Percentiles rank a stretch among this genome's conserved stretches.
phyloP scores from a whole-genome alignment of 2,329 filamentous ascomycete genomes.

The Xylariaceae sp. region DNA sequence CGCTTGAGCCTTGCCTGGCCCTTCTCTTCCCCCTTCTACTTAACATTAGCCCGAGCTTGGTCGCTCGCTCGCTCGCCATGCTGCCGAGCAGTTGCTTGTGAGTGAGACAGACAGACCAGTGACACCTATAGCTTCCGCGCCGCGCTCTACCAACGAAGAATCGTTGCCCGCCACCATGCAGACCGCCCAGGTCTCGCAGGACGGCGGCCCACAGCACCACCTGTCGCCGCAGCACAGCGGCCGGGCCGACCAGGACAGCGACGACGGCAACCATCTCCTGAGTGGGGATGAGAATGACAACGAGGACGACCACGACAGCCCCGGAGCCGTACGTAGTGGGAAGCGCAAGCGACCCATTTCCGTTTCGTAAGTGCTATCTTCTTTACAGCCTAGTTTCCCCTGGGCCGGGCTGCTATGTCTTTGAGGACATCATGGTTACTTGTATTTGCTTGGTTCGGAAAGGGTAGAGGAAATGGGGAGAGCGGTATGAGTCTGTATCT shows the following conservation, averaged over 20 bases:
- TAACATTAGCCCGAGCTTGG: conserved; percentile 53
- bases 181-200: conserved; percentile 34
- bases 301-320: conserved; percentile 42
- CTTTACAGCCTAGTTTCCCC: conserved; percentile 10
- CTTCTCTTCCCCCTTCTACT: conserved; percentile 42
- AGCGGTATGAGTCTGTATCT: too few species aligned
- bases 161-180: conserved; percentile 27
- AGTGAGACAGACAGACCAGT: not conserved
- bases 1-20: too few species aligned
- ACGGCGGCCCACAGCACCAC: conserved; percentile 25
- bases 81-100: conserved; percentile 30
- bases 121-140: conserved; percentile 14
- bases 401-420: not conserved
- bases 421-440: not conserved
- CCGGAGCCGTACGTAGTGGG: conserved; percentile 50
- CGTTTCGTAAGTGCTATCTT: conserved; percentile 55
- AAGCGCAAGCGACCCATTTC: conserved; percentile 67
- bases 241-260: conserved; percentile 51
- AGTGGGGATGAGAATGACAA: conserved; percentile 52
- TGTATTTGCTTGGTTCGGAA: not conserved
- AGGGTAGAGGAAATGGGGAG: too few species aligned
- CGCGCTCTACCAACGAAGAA: not conserved
- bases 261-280: conserved; percentile 50
- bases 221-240: conserved; percentile 31
- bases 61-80: conserved; percentile 38